Percentiles rank a stretch among this genome's conserved stretches.
These are phyloP conservation scores for Fusarium denticulatum DNA, from an alignment of 2,329 filamentous ascomycete genomes.

Conservation along the genomic window DNA sequence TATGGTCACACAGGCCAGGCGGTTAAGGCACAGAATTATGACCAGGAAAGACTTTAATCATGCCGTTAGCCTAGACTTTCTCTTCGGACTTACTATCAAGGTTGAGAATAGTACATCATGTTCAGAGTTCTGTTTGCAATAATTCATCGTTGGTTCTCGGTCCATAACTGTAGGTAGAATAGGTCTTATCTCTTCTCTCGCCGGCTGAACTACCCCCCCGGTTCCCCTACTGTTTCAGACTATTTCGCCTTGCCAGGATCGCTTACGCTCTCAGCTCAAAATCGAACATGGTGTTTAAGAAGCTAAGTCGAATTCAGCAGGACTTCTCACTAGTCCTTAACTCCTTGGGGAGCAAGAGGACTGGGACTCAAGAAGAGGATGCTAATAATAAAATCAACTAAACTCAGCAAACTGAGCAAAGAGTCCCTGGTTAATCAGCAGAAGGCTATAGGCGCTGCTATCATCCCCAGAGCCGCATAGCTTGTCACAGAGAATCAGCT, in stretches of 20 bases:
- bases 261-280: constrained; percentile 6
- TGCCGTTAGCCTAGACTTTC: neutral
- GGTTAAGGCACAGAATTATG: neutral
- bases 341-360: neutral
- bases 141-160: neutral
- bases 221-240: neutral
- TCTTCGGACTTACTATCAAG: no score
- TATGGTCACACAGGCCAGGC: neutral
- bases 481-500: neutral
- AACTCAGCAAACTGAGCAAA: neutral
- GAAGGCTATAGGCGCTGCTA: neutral
- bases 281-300: neutral
- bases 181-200: constrained; percentile 3
- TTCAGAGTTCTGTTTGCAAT: neutral
- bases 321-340: neutral
- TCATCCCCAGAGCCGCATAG: neutral
- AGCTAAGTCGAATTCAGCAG: neutral
- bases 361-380: neutral
- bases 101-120: neutral
- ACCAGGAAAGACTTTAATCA: neutral
- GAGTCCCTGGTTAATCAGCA: neutral
- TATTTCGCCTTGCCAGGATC: constrained; percentile 4
- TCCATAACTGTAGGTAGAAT: neutral
- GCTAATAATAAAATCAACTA: neutral
- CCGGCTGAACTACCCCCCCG: neutral